Evolutionary conservation across 2,329 filamentous ascomycete species (phyloP).

Genomic region (Aspergillus hortae): DNA sequence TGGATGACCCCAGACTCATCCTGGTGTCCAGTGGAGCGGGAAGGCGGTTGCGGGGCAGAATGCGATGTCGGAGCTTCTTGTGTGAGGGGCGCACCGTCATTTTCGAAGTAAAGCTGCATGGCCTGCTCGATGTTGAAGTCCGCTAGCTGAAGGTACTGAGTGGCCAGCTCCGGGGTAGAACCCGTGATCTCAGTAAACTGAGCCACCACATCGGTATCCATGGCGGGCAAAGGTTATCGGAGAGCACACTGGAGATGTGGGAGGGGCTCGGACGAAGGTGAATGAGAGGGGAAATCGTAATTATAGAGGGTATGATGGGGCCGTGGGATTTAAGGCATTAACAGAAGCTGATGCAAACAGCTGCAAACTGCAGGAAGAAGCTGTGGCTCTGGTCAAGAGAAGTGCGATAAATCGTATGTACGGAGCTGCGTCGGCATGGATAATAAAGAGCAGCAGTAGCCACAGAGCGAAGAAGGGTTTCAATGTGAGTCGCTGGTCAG

Average conservation of each 20-base stretch:
- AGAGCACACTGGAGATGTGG: background rate
- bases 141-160: constrained; percentile 80
- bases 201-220: constrained; percentile 68
- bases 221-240: constrained; percentile 31
- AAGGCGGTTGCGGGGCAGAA: constrained; percentile 20
- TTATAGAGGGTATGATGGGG: background rate
- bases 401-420: background rate
- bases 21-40: constrained; percentile 41
- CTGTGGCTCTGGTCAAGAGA: background rate
- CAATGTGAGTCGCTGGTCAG: background rate
- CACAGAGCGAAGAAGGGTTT: too few relatives aligned
- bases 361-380: constrained; percentile 24
- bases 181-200: constrained; percentile 81
- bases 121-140: constrained; percentile 81
- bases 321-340: constrained; percentile 5
- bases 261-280: background rate
- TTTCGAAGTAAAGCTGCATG: constrained; percentile 86
- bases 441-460: background rate
- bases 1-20: constrained; percentile 63
- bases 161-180: constrained; percentile 68
- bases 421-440: background rate
- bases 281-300: background rate
- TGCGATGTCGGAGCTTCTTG: constrained; percentile 44
- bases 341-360: constrained; percentile 25
- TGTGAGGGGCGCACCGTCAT: constrained; percentile 62